Base-by-base conservation (phyloP, 2,329 filamentous ascomycete species). In the Fusarium pseudocircinatum region DNA sequence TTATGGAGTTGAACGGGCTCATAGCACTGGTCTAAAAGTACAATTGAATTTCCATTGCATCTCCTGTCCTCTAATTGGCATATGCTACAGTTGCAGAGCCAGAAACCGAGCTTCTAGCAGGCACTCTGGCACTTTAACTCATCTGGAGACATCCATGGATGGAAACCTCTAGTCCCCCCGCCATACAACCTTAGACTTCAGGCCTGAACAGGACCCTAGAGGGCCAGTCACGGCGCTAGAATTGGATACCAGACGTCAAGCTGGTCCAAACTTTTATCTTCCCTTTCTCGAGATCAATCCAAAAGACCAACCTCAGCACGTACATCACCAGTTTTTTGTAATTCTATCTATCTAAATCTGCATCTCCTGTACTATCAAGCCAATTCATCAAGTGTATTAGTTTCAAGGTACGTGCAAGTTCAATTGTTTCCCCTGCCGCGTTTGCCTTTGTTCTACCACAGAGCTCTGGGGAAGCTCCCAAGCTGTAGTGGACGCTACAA, bases 131-230 rank as follows among this genome's bases (percentile, higher is more conserved):
- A 46, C 30, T 32, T 36, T 34, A 46, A 43, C 37, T 40, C 32
- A 28, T 68, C 47, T 28, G 24, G 43, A 52, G 12, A n/a, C 20
- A 24, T 43, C n/a, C 42, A 43, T 43, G 42, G n/a, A 47, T 49
- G 28, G 22, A 18, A 30, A 26, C 14, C 30, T 57, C 22, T 22
- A 26, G 64, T 63, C 57, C 60, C 57, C 60, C 69, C 54, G 56
- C 64, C 54, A 44, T 75, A 68, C 63, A 77, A 79, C 80, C 79
- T 81, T 77, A 82, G 75, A 80, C 76, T 78, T 82, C 79, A 81
- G 80, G 80, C 80, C 72, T 65, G 70, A 76, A 79, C 64, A 58
- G 60, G 63, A 32, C 42, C 47, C 58, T 74, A 76, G 63, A 56
- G 62, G 62, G 37, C 36, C 50, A 60, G 58, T 61, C 61, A 60